Evolutionary conservation across 371 early-diverging fungal genomes (phyloP).

Genomic region (Basidiobolus heterosporus): DNA sequence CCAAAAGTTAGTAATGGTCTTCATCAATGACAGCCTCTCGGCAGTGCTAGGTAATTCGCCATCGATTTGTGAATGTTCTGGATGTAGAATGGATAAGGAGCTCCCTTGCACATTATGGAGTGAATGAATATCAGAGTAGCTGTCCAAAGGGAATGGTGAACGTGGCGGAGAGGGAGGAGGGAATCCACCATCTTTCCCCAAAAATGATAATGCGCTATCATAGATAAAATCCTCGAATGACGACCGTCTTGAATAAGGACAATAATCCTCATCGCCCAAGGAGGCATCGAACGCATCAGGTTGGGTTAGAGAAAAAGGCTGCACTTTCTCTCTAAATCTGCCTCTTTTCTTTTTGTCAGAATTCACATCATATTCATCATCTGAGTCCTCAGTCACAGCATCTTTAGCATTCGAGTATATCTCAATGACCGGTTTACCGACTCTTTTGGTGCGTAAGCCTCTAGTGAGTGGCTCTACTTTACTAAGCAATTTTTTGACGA

Average conservation of each 20-base stretch:
- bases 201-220: constrained; percentile 3
- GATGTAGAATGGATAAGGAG: not conserved
- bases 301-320: constrained; percentile 30
- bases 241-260: not conserved
- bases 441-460: constrained; percentile 7
- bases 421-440: constrained; percentile 28
- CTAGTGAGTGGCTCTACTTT: constrained; percentile 3
- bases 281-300: constrained; percentile 46
- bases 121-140: not conserved
- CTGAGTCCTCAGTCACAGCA: constrained; percentile 35
- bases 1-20: constrained; percentile 57
- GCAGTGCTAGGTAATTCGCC: not conserved
- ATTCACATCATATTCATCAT: constrained; percentile 25
- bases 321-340: constrained; percentile 16
- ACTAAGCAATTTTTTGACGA: not conserved
- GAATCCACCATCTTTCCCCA: constrained; percentile 1
- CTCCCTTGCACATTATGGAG: not conserved
- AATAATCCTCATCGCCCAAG: constrained; percentile 21
- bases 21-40: constrained; percentile 43
- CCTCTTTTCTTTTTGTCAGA: constrained; percentile 20
- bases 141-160: not conserved
- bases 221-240: constrained; percentile 3
- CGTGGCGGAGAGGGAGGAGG: not conserved
- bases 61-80: constrained; percentile 1
- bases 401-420: constrained; percentile 38